These are phyloP conservation scores for Fusarium dimerum DNA, from an alignment of 2,329 filamentous ascomycete species.

Conservation along the genomic window DNA sequence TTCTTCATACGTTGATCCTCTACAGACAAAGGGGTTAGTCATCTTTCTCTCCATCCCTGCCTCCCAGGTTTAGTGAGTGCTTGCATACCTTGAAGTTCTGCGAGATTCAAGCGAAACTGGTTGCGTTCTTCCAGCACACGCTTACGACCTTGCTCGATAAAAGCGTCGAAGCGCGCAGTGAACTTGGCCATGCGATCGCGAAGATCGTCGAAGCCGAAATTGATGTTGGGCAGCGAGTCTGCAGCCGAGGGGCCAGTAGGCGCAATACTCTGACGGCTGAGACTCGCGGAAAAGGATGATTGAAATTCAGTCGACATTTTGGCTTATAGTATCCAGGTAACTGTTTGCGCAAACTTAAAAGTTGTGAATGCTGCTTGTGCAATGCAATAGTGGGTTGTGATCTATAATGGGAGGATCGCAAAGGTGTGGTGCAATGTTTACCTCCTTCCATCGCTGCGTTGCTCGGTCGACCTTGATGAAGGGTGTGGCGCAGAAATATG, in stretches of 20 bases:
- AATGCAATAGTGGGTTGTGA: too few species aligned
- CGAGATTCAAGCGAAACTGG: conserved; percentile 86
- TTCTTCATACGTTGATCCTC: conserved; percentile 91
- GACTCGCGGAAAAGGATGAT: conserved; percentile 66
- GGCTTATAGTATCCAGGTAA: not conserved
- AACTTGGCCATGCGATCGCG: conserved; percentile 95
- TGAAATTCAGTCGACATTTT: conserved; percentile 65
- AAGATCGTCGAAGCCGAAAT: conserved; percentile 95
- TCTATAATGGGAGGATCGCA: not conserved
- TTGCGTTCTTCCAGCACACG: conserved; percentile 91
- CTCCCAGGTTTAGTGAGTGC: conserved; percentile 12
- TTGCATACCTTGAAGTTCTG: conserved; percentile 79
- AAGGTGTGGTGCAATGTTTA: conserved; percentile 20
- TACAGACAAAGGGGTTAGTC: conserved; percentile 38
- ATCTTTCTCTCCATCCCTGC: not conserved
- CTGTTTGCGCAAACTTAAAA: not conserved
- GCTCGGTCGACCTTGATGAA: conserved; percentile 30
- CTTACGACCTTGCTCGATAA: conserved; percentile 89
- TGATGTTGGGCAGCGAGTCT: conserved; percentile 81
- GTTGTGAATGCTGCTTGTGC: not conserved
- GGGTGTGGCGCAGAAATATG: conserved; percentile 25
- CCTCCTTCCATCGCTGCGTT: conserved; percentile 23
- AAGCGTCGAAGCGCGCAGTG: conserved; percentile 85
- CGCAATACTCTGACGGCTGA: conserved; percentile 58
- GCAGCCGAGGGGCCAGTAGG: conserved; percentile 67